Conservation (phyloP, 768 basidiomycete genomes). For the Hirschioporus abietinus region DNA sequence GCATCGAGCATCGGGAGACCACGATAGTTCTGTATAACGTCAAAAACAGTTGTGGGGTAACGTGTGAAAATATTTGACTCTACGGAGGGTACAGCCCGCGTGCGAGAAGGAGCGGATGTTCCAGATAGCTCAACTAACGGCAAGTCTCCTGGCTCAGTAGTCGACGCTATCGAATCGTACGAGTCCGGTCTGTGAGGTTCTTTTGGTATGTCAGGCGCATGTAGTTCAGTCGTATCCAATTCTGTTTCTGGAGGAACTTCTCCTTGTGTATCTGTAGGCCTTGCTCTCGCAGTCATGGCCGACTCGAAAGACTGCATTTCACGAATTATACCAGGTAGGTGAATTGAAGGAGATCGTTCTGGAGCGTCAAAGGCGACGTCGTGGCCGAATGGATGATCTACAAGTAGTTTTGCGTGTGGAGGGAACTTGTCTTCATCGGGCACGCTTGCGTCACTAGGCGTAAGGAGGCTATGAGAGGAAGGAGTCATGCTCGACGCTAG, state of each 20-base stretch:
- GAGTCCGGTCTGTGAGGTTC: background rate
- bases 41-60: conserved; percentile 73
- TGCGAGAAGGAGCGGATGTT: background rate
- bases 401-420: conserved; percentile 22
- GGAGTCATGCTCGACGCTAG: conserved; percentile 14
- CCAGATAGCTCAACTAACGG: background rate
- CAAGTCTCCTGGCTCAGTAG: conserved; percentile 38
- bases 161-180: background rate
- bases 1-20: conserved; percentile 72
- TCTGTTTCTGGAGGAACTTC: background rate
- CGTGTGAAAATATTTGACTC: conserved; percentile 26
- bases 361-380: conserved; percentile 61
- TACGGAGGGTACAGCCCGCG: background rate
- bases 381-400: conserved; percentile 57
- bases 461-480: conserved; percentile 29
- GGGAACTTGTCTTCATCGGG: conserved; percentile 12
- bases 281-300: conserved; percentile 65
- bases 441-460: conserved; percentile 7
- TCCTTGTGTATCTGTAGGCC: background rate
- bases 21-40: conserved; percentile 73
- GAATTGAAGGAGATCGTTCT: conserved; percentile 28
- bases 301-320: conserved; percentile 90
- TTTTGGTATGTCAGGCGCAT: background rate
- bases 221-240: background rate
- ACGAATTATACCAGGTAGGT: conserved; percentile 54